Percentiles rank a stretch among this genome's conserved stretches.
phyloP scores from a whole-genome alignment of 768 basidiomycete species.

The Suillus weaverae region DNA sequence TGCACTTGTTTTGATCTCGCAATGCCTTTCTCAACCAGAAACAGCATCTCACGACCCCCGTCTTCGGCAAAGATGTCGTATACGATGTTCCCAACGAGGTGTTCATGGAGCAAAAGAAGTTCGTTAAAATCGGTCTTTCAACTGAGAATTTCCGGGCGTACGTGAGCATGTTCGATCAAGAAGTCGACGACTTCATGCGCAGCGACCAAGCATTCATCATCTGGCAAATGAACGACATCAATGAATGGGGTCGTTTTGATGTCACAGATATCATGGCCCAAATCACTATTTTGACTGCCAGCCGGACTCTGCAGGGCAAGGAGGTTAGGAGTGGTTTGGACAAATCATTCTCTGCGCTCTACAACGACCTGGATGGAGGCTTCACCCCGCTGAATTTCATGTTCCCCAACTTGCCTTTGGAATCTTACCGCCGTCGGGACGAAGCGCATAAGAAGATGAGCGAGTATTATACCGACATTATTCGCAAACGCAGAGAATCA shows the following conservation, averaged over 20 bases:
- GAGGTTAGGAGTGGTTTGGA: slow-evolving; percentile 82
- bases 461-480: slow-evolving; percentile 87
- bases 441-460: slow-evolving; percentile 90
- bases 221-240: slow-evolving; percentile 64
- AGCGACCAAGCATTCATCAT: slow-evolving; percentile 62
- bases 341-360: slow-evolving; percentile 82
- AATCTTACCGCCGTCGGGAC: slow-evolving; percentile 88
- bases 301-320: slow-evolving; percentile 88
- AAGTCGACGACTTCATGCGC: slow-evolving; percentile 69
- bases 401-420: slow-evolving; percentile 90
- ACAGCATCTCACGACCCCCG: slow-evolving; percentile 88
- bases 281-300: slow-evolving; percentile 93
- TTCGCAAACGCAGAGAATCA: slow-evolving; percentile 64
- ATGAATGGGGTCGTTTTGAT: slow-evolving; percentile 80
- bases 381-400: slow-evolving; percentile 96
- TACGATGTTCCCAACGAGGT: slow-evolving; percentile 96
- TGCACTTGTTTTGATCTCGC: not conserved
- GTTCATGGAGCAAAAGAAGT: slow-evolving; percentile 99
- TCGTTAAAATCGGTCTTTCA: slow-evolving; percentile 94
- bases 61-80: slow-evolving; percentile 97
- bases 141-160: slow-evolving; percentile 90
- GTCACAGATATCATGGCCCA: slow-evolving; percentile 73
- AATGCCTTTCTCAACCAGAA: slow-evolving; percentile 3
- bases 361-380: slow-evolving; percentile 89
- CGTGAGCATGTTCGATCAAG: slow-evolving; percentile 74